Percentiles rank a stretch among this genome's conserved stretches.
Evolutionary conservation across 139 green algal species (phyloP).

Genomic region (Mychonastes homosphaera): DNA sequence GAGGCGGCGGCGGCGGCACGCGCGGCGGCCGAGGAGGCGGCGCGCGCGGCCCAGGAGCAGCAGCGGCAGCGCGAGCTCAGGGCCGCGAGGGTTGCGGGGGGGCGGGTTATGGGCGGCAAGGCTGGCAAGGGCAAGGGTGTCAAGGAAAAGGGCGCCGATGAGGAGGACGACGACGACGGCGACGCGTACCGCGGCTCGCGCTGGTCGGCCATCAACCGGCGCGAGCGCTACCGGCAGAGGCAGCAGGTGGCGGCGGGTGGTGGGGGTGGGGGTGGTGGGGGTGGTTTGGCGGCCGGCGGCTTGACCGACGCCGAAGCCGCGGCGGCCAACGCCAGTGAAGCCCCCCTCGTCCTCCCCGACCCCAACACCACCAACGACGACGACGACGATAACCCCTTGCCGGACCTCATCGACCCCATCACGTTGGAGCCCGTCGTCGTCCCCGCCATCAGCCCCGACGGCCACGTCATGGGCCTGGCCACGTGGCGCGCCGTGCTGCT

Average conservation of each 20-base stretch:
- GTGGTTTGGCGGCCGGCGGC: too few relatives aligned
- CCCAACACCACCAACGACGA: too few relatives aligned
- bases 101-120: conserved; percentile 4
- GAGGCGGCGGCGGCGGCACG: not conserved
- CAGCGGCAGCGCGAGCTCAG: not conserved
- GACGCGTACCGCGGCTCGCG: conserved; percentile 14
- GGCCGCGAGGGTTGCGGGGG: not conserved
- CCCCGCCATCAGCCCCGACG: conserved; percentile 66
- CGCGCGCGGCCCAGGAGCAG: not conserved
- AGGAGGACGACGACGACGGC: conserved; percentile 16
- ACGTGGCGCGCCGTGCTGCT: conserved; percentile 83
- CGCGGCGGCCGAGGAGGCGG: not conserved
- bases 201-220: conserved; percentile 57
- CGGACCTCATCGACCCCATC: conserved; percentile 57
- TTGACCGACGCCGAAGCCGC: too few relatives aligned
- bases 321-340: too few relatives aligned
- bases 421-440: conserved; percentile 66
- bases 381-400: conserved; percentile 4
- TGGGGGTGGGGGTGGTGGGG: too few relatives aligned
- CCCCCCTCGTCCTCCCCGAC: too few relatives aligned
- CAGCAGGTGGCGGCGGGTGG: too few relatives aligned
- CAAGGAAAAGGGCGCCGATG: not conserved
- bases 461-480: conserved; percentile 83
- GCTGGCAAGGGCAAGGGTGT: conserved; percentile 27
- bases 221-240: conserved; percentile 63